Evolutionary conservation across 495 filamentous ascomycete species (phyloP).

Genomic region (Chaetomium fimeti): DNA sequence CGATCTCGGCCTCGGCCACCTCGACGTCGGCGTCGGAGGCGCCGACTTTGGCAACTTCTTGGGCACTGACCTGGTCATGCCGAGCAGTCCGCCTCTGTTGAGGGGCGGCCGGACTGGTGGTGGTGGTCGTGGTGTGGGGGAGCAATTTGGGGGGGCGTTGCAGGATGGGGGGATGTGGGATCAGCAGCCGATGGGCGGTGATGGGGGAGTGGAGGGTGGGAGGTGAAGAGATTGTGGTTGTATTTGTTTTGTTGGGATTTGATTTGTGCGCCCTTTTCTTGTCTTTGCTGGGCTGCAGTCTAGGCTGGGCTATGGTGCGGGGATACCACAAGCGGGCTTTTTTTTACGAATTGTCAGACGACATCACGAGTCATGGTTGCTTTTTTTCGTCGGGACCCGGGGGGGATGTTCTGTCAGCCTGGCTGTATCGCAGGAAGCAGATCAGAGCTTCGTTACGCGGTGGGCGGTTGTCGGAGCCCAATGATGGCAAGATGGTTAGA

Average conservation of each 20-base stretch:
- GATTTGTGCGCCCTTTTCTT: background rate
- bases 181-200: constrained; percentile 12
- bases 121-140: background rate
- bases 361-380: no score
- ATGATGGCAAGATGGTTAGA: no score
- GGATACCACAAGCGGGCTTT: background rate
- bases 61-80: constrained; percentile 51
- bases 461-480: no score
- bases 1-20: constrained; percentile 43
- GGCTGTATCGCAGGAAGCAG: no score
- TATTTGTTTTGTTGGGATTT: background rate
- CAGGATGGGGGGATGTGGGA: constrained; percentile 22
- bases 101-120: constrained; percentile 18
- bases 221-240: background rate
- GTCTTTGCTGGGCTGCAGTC: background rate
- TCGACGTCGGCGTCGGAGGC: constrained; percentile 32
- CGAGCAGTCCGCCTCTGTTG: constrained; percentile 53
- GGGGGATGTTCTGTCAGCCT: no score
- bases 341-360: background rate
- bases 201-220: background rate
- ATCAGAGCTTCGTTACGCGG: no score
- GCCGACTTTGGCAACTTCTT: constrained; percentile 47
- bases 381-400: background rate
- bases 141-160: constrained; percentile 32
- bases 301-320: background rate